Percentiles rank a stretch among this genome's conserved stretches.
These are phyloP conservation scores for Chaetomiaceae sp. DNA, from an alignment of 2,329 filamentous ascomycete species.

Conservation along the genomic window DNA sequence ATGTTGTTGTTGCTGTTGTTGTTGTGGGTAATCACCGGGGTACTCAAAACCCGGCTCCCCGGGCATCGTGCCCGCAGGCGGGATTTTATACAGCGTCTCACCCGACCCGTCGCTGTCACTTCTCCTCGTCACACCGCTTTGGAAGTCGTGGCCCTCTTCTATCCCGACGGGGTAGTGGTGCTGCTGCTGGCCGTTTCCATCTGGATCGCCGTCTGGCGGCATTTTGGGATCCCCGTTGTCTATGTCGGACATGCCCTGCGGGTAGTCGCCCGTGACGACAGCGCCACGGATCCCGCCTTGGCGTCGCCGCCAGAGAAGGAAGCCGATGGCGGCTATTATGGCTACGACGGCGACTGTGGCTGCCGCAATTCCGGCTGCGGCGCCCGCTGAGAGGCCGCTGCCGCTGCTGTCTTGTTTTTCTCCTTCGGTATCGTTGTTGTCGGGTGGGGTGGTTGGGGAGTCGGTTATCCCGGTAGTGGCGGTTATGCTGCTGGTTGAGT, in stretches of 20 bases:
- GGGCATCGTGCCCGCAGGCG: conserved; percentile 8
- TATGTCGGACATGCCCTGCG: conserved; percentile 6
- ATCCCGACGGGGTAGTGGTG: not conserved
- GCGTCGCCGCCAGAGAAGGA: conserved; percentile 17
- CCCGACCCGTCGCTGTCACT: not conserved
- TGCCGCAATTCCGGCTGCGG: conserved; percentile 22
- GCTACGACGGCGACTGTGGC: conserved; percentile 13
- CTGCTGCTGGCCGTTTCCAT: not conserved
- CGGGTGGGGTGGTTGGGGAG: not conserved
- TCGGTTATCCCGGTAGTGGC: not conserved
- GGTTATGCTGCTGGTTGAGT: not conserved
- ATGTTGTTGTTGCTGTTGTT: not conserved
- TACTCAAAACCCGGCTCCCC: not conserved
- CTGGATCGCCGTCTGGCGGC: not conserved
- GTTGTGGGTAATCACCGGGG: not conserved
- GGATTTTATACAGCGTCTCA: not conserved
- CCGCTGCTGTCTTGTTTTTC: not conserved
- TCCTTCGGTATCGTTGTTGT: not conserved
- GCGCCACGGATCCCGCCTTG: conserved; percentile 22
- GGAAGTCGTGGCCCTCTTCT: not conserved
- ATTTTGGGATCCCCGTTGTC: not conserved
- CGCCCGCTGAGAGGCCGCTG: conserved; percentile 16
- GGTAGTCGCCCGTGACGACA: conserved; percentile 21
- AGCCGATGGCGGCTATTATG: conserved; percentile 11
- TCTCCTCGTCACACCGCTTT: not conserved